Conservation (phyloP, 805 yeast species). For the Monosporozyma aquatica region DNA sequence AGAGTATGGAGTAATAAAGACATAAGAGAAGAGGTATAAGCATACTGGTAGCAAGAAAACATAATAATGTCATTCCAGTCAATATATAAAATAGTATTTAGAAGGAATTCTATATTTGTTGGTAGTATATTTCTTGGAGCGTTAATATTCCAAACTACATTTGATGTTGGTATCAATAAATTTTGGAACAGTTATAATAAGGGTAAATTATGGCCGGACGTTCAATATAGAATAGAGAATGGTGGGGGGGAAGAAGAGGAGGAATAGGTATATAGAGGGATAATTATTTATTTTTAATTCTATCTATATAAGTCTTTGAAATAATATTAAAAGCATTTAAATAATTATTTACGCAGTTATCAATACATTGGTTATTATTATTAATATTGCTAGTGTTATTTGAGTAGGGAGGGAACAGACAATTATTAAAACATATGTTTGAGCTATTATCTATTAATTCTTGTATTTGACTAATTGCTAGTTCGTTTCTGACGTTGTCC, state of each 20-base stretch:
- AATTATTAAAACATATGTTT: constrained; percentile 77
- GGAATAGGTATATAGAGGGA: constrained; percentile 31
- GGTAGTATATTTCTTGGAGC: constrained; percentile 77
- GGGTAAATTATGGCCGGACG: constrained; percentile 81
- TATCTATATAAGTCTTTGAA: constrained; percentile 63
- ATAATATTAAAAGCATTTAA: constrained; percentile 86
- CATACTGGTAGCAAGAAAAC: too few relatives aligned
- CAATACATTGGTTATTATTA: constrained; percentile 58
- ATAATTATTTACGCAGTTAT: constrained; percentile 75
- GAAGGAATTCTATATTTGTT: constrained; percentile 86
- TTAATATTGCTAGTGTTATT: constrained; percentile 27
- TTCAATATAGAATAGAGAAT: constrained; percentile 45
- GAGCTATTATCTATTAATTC: constrained; percentile 78
- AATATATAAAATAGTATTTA: constrained; percentile 60
- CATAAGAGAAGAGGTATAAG: too few relatives aligned
- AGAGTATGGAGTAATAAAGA: too few relatives aligned
- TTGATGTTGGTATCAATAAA: constrained; percentile 54
- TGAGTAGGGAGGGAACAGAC: constrained; percentile 56
- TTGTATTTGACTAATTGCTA: constrained; percentile 87
- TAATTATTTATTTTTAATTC: constrained; percentile 42
- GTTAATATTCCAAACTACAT: constrained; percentile 73
- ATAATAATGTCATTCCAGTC: constrained; percentile 36
- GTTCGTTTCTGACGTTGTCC: constrained; percentile 64
- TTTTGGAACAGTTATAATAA: constrained; percentile 74
- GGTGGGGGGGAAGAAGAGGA: constrained; percentile 56